Conservation (phyloP, 2,329 filamentous ascomycete species). For the Neopestalotiopsis clavispora region DNA sequence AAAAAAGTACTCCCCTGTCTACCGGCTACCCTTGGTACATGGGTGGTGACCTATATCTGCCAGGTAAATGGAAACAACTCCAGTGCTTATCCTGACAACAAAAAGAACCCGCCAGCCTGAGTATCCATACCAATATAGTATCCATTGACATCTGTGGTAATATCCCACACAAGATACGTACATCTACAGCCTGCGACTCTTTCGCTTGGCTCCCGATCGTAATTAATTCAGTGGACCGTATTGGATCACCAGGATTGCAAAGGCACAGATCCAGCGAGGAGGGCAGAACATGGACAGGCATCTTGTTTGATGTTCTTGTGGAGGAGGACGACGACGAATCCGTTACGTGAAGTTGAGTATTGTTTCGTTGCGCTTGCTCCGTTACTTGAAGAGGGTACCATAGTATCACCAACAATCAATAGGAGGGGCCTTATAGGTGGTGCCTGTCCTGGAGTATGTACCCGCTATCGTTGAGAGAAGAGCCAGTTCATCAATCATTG, state of each 20-base stretch:
- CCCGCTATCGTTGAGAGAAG: not conserved
- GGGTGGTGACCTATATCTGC: not conserved
- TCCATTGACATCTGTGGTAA: not conserved
- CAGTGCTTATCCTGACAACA: not conserved
- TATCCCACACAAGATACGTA: not conserved
- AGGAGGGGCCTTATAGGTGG: not conserved
- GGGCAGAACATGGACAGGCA: not conserved
- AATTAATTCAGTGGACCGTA: not conserved
- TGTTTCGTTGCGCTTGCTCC: not conserved
- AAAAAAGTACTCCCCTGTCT: too few species aligned
- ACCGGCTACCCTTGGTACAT: too few species aligned
- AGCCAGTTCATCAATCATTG: not conserved
- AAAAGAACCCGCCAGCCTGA: not conserved
- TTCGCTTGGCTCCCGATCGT: constrained; percentile 1
- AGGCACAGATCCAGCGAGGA: not conserved
- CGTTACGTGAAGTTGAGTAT: not conserved
- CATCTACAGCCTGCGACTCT: not conserved
- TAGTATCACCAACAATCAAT: not conserved
- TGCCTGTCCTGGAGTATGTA: not conserved
- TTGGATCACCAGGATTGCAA: not conserved
- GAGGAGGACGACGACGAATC: not conserved
- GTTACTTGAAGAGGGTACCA: not conserved
- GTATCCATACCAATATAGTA: not conserved
- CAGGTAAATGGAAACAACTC: not conserved
- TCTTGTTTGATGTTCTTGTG: not conserved